A percentile compares a stretch with the other conserved stretches of the same genome.
Conservation (phyloP, 305 asterid species). For the Fraxinus floribunda region DNA sequence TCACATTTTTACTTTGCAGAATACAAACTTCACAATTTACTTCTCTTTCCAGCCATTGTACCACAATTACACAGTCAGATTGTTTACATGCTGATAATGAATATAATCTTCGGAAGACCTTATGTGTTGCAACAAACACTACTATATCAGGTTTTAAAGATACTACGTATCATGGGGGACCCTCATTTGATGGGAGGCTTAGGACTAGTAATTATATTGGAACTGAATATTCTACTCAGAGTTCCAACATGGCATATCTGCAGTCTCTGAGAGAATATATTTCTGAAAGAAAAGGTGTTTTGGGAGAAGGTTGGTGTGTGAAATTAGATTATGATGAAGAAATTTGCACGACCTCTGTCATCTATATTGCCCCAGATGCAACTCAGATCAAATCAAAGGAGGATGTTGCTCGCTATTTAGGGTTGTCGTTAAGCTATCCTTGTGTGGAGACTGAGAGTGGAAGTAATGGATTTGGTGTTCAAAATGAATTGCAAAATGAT, state of each 20-base stretch:
- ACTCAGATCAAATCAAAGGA: slow-evolving; percentile 63
- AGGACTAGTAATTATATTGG: slow-evolving; percentile 34
- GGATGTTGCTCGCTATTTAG: slow-evolving; percentile 75
- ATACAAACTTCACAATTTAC: slow-evolving; percentile 39
- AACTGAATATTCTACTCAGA: slow-evolving; percentile 32
- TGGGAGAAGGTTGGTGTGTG: slow-evolving; percentile 84
- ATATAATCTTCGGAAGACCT: slow-evolving; percentile 35
- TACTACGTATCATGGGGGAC: slow-evolving; percentile 26
- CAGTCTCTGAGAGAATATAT: slow-evolving; percentile 67
- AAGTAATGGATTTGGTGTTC: slow-evolving; percentile 34
- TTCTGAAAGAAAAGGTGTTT: slow-evolving; percentile 58
- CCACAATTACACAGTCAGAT: slow-evolving; percentile 31
- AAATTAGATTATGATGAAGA: slow-evolving; percentile 59
- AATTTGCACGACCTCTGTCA: slow-evolving; percentile 53
- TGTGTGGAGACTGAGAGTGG: slow-evolving; percentile 40
- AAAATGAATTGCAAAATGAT: slow-evolving; percentile 34
- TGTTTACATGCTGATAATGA: slow-evolving; percentile 34
- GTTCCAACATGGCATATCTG: slow-evolving; percentile 55
- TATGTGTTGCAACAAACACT: slow-evolving; percentile 28
- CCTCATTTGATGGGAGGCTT: slow-evolving; percentile 34
- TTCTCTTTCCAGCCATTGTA: slow-evolving; percentile 40
- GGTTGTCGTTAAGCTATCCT: slow-evolving; percentile 45
- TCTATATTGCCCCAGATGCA: slow-evolving; percentile 75
- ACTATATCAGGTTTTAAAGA: slow-evolving; percentile 32
- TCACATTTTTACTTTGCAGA: slow-evolving; percentile 46